phyloP scores from a whole-genome alignment of 805 yeast genomes.

The Wickerhamiella azymoides region DNA sequence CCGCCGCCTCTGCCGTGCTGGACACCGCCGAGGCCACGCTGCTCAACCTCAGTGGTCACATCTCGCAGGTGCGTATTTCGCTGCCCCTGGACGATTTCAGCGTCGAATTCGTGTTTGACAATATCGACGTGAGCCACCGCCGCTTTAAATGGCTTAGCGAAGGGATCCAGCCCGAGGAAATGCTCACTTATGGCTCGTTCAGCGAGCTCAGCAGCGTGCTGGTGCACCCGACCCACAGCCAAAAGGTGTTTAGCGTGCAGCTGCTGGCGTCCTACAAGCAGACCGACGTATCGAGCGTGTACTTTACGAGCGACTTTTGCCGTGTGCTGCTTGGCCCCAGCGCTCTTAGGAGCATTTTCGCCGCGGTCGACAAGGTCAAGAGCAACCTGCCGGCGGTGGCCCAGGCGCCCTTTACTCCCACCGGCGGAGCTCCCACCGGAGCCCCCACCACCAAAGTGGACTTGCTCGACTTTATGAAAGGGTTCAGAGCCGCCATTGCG shows the following conservation, averaged over 20 bases:
- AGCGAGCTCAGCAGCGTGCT: constrained; percentile 3
- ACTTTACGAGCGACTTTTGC: constrained; percentile 9
- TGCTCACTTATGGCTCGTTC: neutral
- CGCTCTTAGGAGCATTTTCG: neutral
- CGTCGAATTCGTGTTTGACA: constrained; percentile 1
- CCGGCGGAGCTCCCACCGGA: too few species aligned
- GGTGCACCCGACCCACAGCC: neutral
- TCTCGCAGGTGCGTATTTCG: constrained; percentile 1
- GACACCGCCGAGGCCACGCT: neutral
- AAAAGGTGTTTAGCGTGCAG: constrained; percentile 6
- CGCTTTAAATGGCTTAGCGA: constrained; percentile 1
- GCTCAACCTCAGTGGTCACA: neutral
- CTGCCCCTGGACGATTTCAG: constrained; percentile 6
- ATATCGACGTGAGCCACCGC: neutral
- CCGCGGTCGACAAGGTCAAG: constrained; percentile 10
- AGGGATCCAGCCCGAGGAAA: neutral
- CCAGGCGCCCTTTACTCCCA: too few species aligned
- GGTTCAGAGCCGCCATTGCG: constrained; percentile 7
- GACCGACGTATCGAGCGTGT: constrained; percentile 1
- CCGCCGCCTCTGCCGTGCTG: neutral
- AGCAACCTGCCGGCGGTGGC: neutral
- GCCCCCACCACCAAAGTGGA: neutral
- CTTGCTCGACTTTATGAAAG: neutral
- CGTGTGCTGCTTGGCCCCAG: constrained; percentile 3
- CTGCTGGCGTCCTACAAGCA: constrained; percentile 4